phyloP scores from a whole-genome alignment of 2,329 filamentous ascomycete species.

The Trichophaea hybrida region DNA sequence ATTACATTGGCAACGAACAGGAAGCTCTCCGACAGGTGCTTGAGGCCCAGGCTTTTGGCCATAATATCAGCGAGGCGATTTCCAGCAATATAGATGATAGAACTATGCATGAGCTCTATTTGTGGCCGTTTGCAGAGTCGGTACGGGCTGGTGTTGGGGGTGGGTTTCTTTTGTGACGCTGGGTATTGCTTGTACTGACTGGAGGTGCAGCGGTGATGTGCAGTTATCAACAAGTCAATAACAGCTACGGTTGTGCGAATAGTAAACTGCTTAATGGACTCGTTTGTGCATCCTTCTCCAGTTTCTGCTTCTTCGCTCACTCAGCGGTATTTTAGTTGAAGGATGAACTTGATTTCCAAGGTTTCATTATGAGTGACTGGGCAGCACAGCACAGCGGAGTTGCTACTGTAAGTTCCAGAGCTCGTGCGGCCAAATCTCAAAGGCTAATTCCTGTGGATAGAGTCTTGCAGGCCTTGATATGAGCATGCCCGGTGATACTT shows the following conservation, averaged over 20 bases:
- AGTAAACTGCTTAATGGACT: conserved; percentile 51
- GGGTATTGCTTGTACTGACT: neutral
- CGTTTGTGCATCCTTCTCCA: neutral
- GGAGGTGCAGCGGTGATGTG: conserved; percentile 31
- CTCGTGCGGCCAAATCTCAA: too few species aligned
- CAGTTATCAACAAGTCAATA: conserved; percentile 66
- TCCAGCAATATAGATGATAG: conserved; percentile 48
- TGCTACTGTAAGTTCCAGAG: conserved; percentile 38
- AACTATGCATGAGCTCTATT: conserved; percentile 47
- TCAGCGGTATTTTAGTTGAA: conserved; percentile 40
- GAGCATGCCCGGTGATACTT: conserved; percentile 75
- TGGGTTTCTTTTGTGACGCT: neutral
- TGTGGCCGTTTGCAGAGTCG: conserved; percentile 35
- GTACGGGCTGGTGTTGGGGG: conserved; percentile 38
- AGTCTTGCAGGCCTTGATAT: conserved; percentile 64
- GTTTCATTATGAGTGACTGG: conserved; percentile 79
- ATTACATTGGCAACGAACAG: conserved; percentile 56
- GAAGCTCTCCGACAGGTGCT: conserved; percentile 52
- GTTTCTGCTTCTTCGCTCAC: neutral
- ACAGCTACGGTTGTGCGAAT: conserved; percentile 68
- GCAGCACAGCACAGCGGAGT: conserved; percentile 72
- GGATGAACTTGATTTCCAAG: conserved; percentile 75
- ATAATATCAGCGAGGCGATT: conserved; percentile 45
- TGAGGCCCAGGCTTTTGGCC: conserved; percentile 46
- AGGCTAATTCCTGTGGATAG: neutral